Evolutionary conservation across 2,329 filamentous ascomycete genomes (phyloP), one percentile per base, ranked within the genome.

Genomic region (Phaeophleospora eucalypticola): DNA sequence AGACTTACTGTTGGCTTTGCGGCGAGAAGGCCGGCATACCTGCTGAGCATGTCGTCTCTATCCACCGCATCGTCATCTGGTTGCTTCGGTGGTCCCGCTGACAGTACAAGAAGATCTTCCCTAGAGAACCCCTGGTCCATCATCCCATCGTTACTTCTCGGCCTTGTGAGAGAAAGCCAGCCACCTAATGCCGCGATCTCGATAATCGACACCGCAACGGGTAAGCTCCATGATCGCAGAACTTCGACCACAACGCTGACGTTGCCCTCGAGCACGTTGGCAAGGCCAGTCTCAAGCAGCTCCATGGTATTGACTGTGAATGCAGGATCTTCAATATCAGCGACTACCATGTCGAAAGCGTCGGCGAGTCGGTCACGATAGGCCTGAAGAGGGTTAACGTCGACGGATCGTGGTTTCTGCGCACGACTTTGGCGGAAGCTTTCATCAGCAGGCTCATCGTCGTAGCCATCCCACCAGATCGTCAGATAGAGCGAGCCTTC

Each of bases 381-480:
- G 18, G 82, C 80, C 33, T 84, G 78, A 4, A 78, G 71, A n/a
- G 77, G 75, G 16, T 76, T 73, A 10, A 75, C 67, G 48, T 79
- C 72, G 14, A 77, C 74, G 9, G 67, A 59, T 14, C 75, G 68
- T 17, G 71, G 68, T 45, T 69, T 69, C 24, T 68, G 67, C 42
- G 71, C 51, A 10, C 69, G 69, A 29, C 68, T 70, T 45, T 71
- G 69, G 48, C 68, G 74, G 24, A 76, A 64, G 53, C 67, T 74
- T 42, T 66, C 70, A 32, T 67, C 61, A 1, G 65, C 54, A 20
- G 68, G 56, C 1, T 72, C 69, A 8, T 83, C 77, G 49, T 82
- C 80, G n/a, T 80, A 79, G 51, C 93, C 88, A 62, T 95, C 85
- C 89, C 90, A 95, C 91, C 91, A 97, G 4, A 86, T 83, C 24